A percentile compares a stretch with the other conserved stretches of the same genome.
Conservation (phyloP, 1,139 yeast genomes). For the Torulaspora globosa region DNA sequence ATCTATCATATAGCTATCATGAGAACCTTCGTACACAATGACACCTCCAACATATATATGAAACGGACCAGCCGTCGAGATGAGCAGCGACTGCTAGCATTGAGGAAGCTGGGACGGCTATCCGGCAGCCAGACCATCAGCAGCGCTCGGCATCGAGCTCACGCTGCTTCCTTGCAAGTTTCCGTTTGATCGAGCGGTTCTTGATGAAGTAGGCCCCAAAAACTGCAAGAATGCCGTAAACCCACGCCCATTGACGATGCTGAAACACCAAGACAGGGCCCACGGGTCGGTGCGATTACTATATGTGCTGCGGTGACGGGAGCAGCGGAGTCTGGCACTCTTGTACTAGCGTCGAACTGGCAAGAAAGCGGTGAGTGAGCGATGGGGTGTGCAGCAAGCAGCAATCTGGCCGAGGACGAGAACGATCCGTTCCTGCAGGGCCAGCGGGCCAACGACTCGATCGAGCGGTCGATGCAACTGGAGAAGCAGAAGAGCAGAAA, state of each 20-base stretch:
- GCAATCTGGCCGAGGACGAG: slow-evolving; percentile 43
- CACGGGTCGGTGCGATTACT: neutral
- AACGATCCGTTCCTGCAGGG: slow-evolving; percentile 50
- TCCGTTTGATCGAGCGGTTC: neutral
- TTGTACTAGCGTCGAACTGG: neutral
- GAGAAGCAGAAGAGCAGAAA: slow-evolving; percentile 50
- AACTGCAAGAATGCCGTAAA: neutral
- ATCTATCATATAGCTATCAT: neutral
- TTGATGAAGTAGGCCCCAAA: neutral
- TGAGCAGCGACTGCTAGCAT: too few species aligned
- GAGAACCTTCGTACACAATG: neutral
- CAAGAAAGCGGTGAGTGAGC: neutral
- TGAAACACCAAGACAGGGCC: too few species aligned
- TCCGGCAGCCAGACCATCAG: too few species aligned
- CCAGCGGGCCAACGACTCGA: slow-evolving; percentile 56
- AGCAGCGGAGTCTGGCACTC: too few species aligned
- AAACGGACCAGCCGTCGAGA: too few species aligned
- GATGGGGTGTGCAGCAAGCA: slow-evolving; percentile 71
- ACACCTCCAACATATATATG: neutral
- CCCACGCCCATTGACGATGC: neutral
- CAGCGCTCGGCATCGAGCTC: neutral
- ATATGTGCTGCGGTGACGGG: slow-evolving; percentile 1
- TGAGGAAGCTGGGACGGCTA: too few species aligned
- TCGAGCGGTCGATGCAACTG: slow-evolving; percentile 59
- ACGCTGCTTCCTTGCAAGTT: neutral